Conservation (phyloP, 148 eudicot species). For the Beta vulgaris region DNA sequence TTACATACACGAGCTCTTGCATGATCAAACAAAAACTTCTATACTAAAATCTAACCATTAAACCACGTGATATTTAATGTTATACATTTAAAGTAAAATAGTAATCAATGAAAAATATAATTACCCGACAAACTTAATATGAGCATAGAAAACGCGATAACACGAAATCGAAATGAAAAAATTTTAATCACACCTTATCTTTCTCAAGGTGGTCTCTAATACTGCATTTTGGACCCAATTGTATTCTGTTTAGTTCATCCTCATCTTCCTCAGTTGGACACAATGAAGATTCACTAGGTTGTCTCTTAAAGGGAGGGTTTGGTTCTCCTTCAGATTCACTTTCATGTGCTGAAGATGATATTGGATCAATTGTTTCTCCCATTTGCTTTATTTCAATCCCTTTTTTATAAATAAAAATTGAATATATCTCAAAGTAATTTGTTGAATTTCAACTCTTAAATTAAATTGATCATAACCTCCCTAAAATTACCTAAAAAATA, state of each 20-base stretch:
- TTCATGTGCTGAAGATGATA: conserved; percentile 21
- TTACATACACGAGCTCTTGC: no score
- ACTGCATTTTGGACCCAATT: conserved; percentile 64
- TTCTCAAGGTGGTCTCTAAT: conserved; percentile 68
- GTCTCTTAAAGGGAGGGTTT: conserved; percentile 21
- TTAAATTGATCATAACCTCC: neutral
- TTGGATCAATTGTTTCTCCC: conserved; percentile 31
- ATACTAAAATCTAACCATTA: no score
- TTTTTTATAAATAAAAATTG: neutral
- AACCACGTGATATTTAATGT: no score
- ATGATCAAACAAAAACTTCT: no score
- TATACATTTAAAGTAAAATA: no score
- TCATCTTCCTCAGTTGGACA: conserved; percentile 60
- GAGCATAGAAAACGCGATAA: no score
- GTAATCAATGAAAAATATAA: no score
- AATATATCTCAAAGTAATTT: neutral
- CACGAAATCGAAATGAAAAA: no score
- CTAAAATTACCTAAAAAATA: neutral
- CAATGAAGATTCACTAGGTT: conserved; percentile 44
- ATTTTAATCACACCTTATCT: conserved; percentile 48
- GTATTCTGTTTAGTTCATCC: conserved; percentile 40
- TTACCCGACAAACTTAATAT: no score
- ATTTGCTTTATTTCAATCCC: neutral
- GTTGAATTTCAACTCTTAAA: neutral
- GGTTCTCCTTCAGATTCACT: conserved; percentile 26